These are phyloP conservation scores for Albugo laibachii DNA, from an alignment of 352 stramenopile genomes.

Conservation along the genomic window DNA sequence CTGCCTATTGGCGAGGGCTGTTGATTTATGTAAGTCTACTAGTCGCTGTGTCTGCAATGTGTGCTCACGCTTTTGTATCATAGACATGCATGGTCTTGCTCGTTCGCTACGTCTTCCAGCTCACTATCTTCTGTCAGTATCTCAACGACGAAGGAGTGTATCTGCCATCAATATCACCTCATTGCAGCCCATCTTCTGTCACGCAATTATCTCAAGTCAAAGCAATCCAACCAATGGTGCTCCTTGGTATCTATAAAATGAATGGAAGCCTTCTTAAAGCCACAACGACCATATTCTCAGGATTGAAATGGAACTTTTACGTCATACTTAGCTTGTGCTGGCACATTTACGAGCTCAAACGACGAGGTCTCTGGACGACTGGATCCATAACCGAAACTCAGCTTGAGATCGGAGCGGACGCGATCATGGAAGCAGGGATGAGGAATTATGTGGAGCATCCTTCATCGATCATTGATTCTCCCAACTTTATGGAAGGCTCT, in stretches of 20 bases:
- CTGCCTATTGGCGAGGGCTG: slow-evolving; percentile 40
- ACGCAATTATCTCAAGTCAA: slow-evolving; percentile 23
- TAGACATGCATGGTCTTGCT: slow-evolving; percentile 19
- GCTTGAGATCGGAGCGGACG: no score
- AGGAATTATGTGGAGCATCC: slow-evolving; percentile 7
- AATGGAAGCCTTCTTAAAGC: slow-evolving; percentile 24
- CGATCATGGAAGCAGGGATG: slow-evolving; percentile 4
- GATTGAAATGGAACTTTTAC: slow-evolving; percentile 74
- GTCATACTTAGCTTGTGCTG: slow-evolving; percentile 57
- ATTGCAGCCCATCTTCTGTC: slow-evolving; percentile 20
- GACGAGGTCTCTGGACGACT: slow-evolving; percentile 46
- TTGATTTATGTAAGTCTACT: slow-evolving; percentile 54
- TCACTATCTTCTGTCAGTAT: slow-evolving; percentile 64
- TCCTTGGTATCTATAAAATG: slow-evolving; percentile 78
- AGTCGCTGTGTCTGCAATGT: not conserved
- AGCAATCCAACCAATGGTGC: slow-evolving; percentile 50
- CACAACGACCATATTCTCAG: slow-evolving; percentile 31
- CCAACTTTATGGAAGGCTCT: slow-evolving; percentile 56
- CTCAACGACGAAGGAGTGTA: slow-evolving; percentile 31
- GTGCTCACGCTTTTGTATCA: slow-evolving; percentile 7
- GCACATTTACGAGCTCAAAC: slow-evolving; percentile 58
- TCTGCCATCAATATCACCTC: slow-evolving; percentile 65
- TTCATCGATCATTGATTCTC: slow-evolving; percentile 31
- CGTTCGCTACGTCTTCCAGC: slow-evolving; percentile 60
- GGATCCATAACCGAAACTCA: no score